phyloP scores from a whole-genome alignment of 371 early-diverging fungal species.

The Umbelopsis sp. region DNA sequence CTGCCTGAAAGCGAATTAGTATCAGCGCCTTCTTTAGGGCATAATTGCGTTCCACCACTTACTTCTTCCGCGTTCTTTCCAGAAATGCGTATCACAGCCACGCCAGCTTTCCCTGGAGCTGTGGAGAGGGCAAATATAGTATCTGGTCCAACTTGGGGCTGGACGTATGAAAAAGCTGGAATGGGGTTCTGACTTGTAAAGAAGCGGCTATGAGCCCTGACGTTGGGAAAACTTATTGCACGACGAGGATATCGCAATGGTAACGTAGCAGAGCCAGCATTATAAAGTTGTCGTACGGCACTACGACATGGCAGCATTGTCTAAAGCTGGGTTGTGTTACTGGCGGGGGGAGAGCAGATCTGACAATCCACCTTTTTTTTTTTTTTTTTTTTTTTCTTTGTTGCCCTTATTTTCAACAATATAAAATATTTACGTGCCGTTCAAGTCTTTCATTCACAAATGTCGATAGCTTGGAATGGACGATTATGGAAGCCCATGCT shows the following conservation, averaged over 20 bases:
- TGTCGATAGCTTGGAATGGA: background rate
- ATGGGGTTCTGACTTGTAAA: background rate
- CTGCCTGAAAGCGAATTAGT: slow-evolving; percentile 16
- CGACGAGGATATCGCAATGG: background rate
- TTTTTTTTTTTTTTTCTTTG: background rate
- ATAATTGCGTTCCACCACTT: slow-evolving; percentile 1
- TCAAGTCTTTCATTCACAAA: background rate
- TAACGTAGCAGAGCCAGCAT: background rate
- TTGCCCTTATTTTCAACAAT: background rate
- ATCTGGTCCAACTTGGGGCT: slow-evolving; percentile 22
- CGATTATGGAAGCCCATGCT: background rate
- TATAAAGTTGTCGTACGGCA: background rate
- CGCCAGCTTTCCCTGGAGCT: slow-evolving; percentile 78
- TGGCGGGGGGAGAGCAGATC: background rate
- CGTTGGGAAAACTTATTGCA: background rate
- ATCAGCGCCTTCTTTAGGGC: too few relatives aligned
- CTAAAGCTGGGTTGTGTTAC: background rate
- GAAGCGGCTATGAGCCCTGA: background rate
- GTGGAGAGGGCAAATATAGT: slow-evolving; percentile 83
- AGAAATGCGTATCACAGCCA: slow-evolving; percentile 80
- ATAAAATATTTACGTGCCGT: too few relatives aligned
- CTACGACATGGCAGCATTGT: background rate
- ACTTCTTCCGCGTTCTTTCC: slow-evolving; percentile 63
- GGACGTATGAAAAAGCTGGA: background rate
- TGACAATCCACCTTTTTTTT: background rate